Evolutionary conservation across 805 yeast species (phyloP).

Genomic region (Danielia oregonensis): DNA sequence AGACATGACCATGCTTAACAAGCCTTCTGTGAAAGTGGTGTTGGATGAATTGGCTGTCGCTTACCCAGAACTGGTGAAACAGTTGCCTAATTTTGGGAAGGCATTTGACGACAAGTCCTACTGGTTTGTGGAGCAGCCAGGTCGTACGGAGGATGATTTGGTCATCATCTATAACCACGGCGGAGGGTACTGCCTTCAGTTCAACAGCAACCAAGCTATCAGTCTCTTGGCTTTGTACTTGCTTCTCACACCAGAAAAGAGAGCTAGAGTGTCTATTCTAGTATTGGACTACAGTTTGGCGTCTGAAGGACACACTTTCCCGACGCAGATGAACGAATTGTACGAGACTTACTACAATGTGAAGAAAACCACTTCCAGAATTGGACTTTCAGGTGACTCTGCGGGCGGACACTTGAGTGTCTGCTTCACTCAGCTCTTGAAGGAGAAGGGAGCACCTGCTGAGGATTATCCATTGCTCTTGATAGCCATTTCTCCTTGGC

Average conservation of each 20-base stretch:
- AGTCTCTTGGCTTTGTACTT: not conserved
- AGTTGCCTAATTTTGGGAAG: not conserved
- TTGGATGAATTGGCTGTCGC: not conserved
- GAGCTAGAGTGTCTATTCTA: not conserved
- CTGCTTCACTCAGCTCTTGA: slow-evolving; percentile 23
- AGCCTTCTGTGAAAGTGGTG: not conserved
- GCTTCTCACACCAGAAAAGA: not conserved
- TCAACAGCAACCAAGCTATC: not conserved
- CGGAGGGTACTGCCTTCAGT: not conserved
- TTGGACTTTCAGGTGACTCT: slow-evolving; percentile 34
- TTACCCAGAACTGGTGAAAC: not conserved
- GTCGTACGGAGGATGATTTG: not conserved
- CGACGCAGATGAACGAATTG: slow-evolving; percentile 25
- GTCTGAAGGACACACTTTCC: slow-evolving; percentile 22
- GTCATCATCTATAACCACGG: slow-evolving; percentile 2
- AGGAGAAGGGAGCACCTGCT: slow-evolving; percentile 4
- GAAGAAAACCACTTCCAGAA: slow-evolving; percentile 18
- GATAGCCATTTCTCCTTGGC: slow-evolving; percentile 32
- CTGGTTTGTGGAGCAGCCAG: slow-evolving; percentile 1
- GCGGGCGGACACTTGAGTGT: slow-evolving; percentile 35
- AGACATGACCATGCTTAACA: not conserved
- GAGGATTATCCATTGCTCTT: slow-evolving; percentile 18
- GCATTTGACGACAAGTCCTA: not conserved
- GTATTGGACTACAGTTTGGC: slow-evolving; percentile 15
- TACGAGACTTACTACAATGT: slow-evolving; percentile 19